Evolutionary conservation across 768 basidiomycete genomes (phyloP).

Genomic region (Mycena metata): DNA sequence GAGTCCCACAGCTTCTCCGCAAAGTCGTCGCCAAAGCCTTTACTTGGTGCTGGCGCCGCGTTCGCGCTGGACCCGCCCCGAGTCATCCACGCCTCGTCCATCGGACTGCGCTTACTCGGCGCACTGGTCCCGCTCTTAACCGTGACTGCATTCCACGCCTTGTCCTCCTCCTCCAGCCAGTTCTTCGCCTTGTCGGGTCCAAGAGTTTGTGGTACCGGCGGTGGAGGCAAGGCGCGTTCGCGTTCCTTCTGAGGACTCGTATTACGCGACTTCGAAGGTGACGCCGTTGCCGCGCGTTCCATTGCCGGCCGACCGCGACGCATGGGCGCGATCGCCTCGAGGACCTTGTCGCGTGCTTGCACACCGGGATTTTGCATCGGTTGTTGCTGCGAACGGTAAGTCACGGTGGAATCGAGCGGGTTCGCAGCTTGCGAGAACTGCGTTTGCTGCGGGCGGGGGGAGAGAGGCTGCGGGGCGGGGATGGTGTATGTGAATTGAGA

Average conservation of each 20-base stretch:
- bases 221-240: constrained; percentile 23
- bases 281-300: constrained; percentile 38
- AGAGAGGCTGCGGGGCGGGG: constrained; percentile 62
- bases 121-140: constrained; percentile 42
- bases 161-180: constrained; percentile 61
- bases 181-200: constrained; percentile 41
- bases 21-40: constrained; percentile 80
- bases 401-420: constrained; percentile 47
- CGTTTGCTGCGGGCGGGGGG: constrained; percentile 51
- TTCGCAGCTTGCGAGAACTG: constrained; percentile 47
- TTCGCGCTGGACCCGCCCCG: constrained; percentile 42
- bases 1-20: constrained; percentile 68
- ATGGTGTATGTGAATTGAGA: constrained; percentile 81
- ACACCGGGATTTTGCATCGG: constrained; percentile 62
- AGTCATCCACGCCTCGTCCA: constrained; percentile 59
- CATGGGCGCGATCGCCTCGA: constrained; percentile 86
- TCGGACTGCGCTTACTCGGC: constrained; percentile 27
- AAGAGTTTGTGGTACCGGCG: constrained; percentile 17
- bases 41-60: constrained; percentile 39
- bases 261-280: constrained; percentile 47
- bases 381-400: constrained; percentile 45
- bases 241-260: constrained; percentile 51
- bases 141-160: constrained; percentile 61
- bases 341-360: constrained; percentile 81
- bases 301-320: constrained; percentile 73